Evolutionary conservation across 495 filamentous ascomycete species (phyloP).

Genomic region (Aspergillus campestris): DNA sequence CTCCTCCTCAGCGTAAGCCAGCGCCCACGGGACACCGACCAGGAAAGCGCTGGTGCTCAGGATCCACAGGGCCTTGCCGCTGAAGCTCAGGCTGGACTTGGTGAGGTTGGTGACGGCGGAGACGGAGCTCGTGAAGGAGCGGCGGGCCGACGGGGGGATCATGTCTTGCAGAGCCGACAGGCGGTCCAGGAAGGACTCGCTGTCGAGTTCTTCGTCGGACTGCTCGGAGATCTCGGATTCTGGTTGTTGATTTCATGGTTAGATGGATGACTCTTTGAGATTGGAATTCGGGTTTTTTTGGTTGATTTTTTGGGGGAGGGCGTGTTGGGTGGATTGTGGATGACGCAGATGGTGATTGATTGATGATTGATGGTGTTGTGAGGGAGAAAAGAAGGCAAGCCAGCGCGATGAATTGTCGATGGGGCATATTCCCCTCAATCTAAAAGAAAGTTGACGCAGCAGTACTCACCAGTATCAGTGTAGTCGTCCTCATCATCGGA

Average conservation of each 20-base stretch:
- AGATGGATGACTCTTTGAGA: slow-evolving; percentile 5
- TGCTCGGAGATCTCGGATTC: slow-evolving; percentile 49
- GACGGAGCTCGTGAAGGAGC: slow-evolving; percentile 52
- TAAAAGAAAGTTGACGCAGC: neutral
- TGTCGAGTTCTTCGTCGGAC: slow-evolving; percentile 34
- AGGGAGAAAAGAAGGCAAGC: neutral
- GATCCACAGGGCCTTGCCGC: slow-evolving; percentile 80
- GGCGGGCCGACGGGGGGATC: slow-evolving; percentile 74
- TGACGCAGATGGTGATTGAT: too few relatives aligned
- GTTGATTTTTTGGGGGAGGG: neutral
- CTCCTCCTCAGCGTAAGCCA: slow-evolving; percentile 92
- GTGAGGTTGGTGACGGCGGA: slow-evolving; percentile 48
- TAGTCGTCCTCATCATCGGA: slow-evolving; percentile 82
- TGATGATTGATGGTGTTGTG: too few relatives aligned
- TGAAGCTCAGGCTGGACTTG: slow-evolving; percentile 53
- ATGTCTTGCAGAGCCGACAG: slow-evolving; percentile 84
- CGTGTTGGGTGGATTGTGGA: neutral
- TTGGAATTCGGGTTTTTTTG: neutral
- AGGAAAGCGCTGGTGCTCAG: slow-evolving; percentile 80
- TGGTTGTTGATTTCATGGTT: slow-evolving; percentile 14
- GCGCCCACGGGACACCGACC: slow-evolving; percentile 83
- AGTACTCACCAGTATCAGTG: slow-evolving; percentile 71
- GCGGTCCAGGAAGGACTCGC: slow-evolving; percentile 68
- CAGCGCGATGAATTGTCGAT: neutral
- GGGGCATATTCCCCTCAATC: neutral